Base-by-base conservation (phyloP, 371 early-diverging fungal species). In the Circinella minor region DNA sequence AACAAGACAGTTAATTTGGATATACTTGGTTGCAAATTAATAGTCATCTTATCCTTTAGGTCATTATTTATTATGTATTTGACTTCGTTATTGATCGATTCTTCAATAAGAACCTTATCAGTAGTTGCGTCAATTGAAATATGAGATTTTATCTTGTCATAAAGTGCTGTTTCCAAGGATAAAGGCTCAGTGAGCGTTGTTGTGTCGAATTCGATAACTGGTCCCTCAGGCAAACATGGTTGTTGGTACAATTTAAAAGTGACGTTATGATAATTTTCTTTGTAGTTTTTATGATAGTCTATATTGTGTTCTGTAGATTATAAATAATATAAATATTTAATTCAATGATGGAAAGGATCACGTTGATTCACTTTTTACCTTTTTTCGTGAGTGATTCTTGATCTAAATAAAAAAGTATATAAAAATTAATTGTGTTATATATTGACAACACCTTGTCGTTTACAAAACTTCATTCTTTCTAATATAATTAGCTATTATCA, bases 1-100 rank as follows among this genome's bases (percentile, higher is more conserved):
- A 69, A 70, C 51, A 88, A 71, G 0, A 74, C 49, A 0, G 60
- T 71, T 47, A 87, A 70, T 55, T 74, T 77, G 18, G 69, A 65
- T 14, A 79, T 59, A 37, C 37, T 48, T 18, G 55, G 61, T 34
- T 71, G 43, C 54, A 61, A 37, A 66, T 66, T 55, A 38, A 65
- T 70, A 3, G 51, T 51, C 14, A 4, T 57, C 1, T 0, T 43
- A 18, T 20, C 5, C 18, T 34, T n/a, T 57, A 27, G 34, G 1
- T 14, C 27, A 7, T 57, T 34, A 4, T 34, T 14, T 6, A 57
- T 5, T 9, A 57, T 34, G 1, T 5, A 1, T 4, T 57, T 57
- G 27, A 34, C 27, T 34, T 57, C 57, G 18, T 57, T 5, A 18
- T 57, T 7, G 57, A 57, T 57, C 14, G 57, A 6, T 57, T 34